Conservation (phyloP, 306 rosid species). For the Cicer yamashitae region DNA sequence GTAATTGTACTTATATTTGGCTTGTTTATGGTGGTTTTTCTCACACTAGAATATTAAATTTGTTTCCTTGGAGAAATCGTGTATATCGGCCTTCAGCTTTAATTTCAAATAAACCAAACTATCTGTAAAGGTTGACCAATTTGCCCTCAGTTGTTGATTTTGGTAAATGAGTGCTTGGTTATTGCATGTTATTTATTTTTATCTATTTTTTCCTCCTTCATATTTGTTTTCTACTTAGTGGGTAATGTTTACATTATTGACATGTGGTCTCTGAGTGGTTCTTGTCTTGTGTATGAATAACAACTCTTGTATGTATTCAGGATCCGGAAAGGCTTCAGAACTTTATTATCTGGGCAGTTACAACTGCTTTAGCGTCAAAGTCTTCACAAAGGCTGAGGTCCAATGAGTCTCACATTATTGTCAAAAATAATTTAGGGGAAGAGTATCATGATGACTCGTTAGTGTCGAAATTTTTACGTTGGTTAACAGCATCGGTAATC, state of each 20-base stretch:
- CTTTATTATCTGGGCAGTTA: conserved; percentile 74
- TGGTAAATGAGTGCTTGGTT: conserved; percentile 1
- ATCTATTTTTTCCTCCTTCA: background rate
- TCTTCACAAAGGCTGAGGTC: conserved; percentile 49
- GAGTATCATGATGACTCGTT: conserved; percentile 52
- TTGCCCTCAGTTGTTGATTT: conserved; percentile 4
- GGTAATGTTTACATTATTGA: background rate
- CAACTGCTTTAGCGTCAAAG: conserved; percentile 62
- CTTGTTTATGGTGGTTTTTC: conserved; percentile 13
- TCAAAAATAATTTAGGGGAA: conserved; percentile 44
- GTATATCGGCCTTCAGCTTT: conserved; percentile 11
- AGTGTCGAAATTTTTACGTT: conserved; percentile 64
- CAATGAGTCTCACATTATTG: conserved; percentile 46
- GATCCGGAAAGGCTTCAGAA: conserved; percentile 62
- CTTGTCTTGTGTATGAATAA: conserved; percentile 31
- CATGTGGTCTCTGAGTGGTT: background rate
- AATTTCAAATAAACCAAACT: background rate
- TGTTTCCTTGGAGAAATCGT: conserved; percentile 18
- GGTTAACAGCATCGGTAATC: conserved; percentile 81
- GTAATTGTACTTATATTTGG: conserved; percentile 7
- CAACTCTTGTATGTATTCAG: conserved; percentile 51
- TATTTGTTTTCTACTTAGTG: background rate
- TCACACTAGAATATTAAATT: conserved; percentile 23
- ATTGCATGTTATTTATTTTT: background rate
- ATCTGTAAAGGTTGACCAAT: background rate